These are phyloP conservation scores for Stagonosporopsis rhizophila DNA, from an alignment of 2,329 filamentous ascomycete genomes.

Conservation along the genomic window DNA sequence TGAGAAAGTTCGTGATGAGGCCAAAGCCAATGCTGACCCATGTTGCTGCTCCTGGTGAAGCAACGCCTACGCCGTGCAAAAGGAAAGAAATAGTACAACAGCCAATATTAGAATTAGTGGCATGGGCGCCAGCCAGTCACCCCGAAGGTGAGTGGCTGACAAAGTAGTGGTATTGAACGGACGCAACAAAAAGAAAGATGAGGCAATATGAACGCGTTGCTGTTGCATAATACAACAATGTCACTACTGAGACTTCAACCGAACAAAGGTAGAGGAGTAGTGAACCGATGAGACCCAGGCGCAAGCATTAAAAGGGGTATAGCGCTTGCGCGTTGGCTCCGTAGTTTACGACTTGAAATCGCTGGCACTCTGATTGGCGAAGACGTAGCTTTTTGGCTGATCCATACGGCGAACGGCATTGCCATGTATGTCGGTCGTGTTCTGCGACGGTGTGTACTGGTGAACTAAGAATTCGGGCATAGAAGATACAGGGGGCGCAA, in stretches of 20 bases:
- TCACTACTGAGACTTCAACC: background rate
- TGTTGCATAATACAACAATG: background rate
- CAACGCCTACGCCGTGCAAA: slow-evolving; percentile 14
- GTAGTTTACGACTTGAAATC: slow-evolving; percentile 44
- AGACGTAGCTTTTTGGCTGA: slow-evolving; percentile 56
- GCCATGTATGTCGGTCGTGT: slow-evolving; percentile 41
- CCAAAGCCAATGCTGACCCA: slow-evolving; percentile 10
- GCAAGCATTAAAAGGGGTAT: background rate
- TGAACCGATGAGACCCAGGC: background rate
- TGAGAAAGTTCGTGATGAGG: slow-evolving; percentile 17
- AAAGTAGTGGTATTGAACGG: slow-evolving; percentile 2
- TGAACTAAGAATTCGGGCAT: slow-evolving; percentile 55
- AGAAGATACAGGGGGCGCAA: slow-evolving; percentile 39
- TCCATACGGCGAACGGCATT: slow-evolving; percentile 37
- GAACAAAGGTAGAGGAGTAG: background rate
- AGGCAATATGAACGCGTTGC: background rate
- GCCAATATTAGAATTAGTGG: slow-evolving; percentile 16
- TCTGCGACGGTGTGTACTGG: slow-evolving; percentile 56
- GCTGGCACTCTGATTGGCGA: slow-evolving; percentile 56
- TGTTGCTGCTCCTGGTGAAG: slow-evolving; percentile 14
- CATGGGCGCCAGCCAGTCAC: background rate
- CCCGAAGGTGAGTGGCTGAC: background rate
- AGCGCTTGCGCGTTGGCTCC: background rate
- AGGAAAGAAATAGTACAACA: slow-evolving; percentile 3
- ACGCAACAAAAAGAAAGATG: slow-evolving; percentile 1